Evolutionary conservation across 371 early-diverging fungal genomes (phyloP).

Genomic region (Saksenaea oblongispora): DNA sequence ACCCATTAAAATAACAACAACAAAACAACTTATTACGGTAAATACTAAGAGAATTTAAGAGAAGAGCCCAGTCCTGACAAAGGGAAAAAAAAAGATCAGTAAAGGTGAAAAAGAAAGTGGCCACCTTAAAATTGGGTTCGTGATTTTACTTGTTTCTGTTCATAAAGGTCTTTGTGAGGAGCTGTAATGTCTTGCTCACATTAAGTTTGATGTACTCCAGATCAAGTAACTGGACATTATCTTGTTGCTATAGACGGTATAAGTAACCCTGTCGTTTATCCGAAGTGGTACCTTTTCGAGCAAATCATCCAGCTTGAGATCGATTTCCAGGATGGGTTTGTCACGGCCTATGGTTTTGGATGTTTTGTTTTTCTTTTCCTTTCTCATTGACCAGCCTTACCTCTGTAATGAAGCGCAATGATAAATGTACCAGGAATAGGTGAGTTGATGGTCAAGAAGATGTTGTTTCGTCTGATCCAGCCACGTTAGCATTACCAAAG

Average conservation of each 20-base stretch:
- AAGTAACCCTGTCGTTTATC: not conserved
- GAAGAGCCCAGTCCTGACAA: not conserved
- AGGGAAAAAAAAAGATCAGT: not conserved
- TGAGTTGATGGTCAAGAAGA: constrained; percentile 82
- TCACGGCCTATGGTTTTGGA: constrained; percentile 77
- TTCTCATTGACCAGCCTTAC: constrained; percentile 29
- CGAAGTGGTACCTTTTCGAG: constrained; percentile 70
- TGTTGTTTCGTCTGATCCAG: constrained; percentile 66
- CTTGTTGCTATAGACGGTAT: constrained; percentile 74
- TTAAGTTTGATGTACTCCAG: constrained; percentile 93
- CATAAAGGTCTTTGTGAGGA: constrained; percentile 47
- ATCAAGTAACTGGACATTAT: constrained; percentile 80
- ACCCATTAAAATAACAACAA: constrained; percentile 3
- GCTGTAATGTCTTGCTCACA: constrained; percentile 36
- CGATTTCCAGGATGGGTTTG: constrained; percentile 92
- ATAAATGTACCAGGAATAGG: constrained; percentile 87
- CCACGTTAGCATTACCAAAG: not conserved
- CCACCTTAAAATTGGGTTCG: not conserved
- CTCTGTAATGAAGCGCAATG: constrained; percentile 83
- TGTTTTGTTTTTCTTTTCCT: not conserved
- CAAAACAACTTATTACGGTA: constrained; percentile 1
- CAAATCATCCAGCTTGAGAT: constrained; percentile 91
- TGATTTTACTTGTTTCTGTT: constrained; percentile 47
- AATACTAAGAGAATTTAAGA: not conserved
- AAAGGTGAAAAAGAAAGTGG: not conserved